A percentile compares a stretch with the other conserved stretches of the same genome.
phyloP scores from a whole-genome alignment of 2,329 filamentous ascomycete species.

The Microdochium trichocladiopsis region DNA sequence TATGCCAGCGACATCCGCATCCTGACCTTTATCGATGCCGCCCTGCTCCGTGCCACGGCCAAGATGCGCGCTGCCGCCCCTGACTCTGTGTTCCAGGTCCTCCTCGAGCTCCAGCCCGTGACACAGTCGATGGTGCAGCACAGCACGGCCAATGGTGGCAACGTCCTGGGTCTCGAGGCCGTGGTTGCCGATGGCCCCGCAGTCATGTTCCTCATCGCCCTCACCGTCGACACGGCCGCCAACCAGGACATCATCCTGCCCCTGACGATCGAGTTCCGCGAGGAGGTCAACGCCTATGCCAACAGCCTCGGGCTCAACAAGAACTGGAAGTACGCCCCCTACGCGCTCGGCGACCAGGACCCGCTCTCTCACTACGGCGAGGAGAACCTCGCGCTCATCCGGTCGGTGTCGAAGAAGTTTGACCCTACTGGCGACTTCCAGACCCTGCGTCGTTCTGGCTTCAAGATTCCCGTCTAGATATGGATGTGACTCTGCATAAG shows the following conservation, averaged over 20 bases:
- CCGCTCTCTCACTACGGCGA: conserved; percentile 24
- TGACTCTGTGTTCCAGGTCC: conserved; percentile 12
- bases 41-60: conserved; percentile 11
- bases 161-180: conserved; percentile 22
- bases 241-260: conserved; percentile 22
- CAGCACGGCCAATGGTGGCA: conserved; percentile 17
- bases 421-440: conserved; percentile 19
- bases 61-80: not conserved
- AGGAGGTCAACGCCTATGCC: conserved; percentile 6
- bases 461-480: conserved; percentile 7
- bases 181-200: conserved; percentile 27
- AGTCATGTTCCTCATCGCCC: conserved; percentile 25
- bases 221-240: conserved; percentile 29
- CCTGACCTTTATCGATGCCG: conserved; percentile 16
- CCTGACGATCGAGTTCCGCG: conserved; percentile 13
- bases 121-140: conserved; percentile 18
- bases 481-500: too few relatives aligned
- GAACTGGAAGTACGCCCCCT: conserved; percentile 30
- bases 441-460: conserved; percentile 12
- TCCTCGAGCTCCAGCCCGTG: conserved; percentile 23
- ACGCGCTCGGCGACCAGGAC: conserved; percentile 25
- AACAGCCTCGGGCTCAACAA: conserved; percentile 1
- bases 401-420: conserved; percentile 12
- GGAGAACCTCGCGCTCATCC: conserved; percentile 18
- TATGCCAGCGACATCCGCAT: conserved; percentile 17